phyloP scores from a whole-genome alignment of 805 yeast species.

The Cyberlindnera petersonii region DNA sequence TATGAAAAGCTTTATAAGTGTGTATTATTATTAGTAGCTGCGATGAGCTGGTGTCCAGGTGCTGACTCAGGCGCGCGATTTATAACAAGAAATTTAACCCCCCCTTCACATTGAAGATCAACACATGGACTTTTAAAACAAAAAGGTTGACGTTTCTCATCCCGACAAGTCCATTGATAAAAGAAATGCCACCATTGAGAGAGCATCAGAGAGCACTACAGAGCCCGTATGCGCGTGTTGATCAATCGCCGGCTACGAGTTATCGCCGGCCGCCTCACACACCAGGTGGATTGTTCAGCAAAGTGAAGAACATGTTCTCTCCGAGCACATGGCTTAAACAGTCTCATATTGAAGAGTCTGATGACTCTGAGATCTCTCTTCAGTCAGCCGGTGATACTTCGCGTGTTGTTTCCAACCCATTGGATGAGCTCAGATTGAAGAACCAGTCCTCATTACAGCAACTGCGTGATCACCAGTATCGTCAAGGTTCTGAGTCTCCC shows the following conservation, averaged over 20 bases:
- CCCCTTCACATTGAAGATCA: not conserved
- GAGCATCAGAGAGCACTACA: conserved; percentile 15
- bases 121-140: no score
- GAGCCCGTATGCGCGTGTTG: conserved; percentile 20
- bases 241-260: conserved; percentile 32
- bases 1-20: no score
- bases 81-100: not conserved
- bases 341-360: conserved; percentile 3
- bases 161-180: no score
- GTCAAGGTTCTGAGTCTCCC: conserved; percentile 32
- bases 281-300: conserved; percentile 26
- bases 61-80: no score
- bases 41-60: no score
- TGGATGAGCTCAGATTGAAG: conserved; percentile 20
- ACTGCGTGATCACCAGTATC: not conserved
- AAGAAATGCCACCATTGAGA: conserved; percentile 14
- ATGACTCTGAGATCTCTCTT: conserved; percentile 13
- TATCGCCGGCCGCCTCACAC: conserved; percentile 32
- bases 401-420: conserved; percentile 13
- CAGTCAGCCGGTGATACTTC: conserved; percentile 10
- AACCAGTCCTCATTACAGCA: conserved; percentile 6
- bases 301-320: conserved; percentile 26
- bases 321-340: conserved; percentile 19
- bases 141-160: no score
- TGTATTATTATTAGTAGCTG: no score